phyloP scores from a whole-genome alignment of 1,139 yeast species.

The Scheffersomyces segobiensis region DNA sequence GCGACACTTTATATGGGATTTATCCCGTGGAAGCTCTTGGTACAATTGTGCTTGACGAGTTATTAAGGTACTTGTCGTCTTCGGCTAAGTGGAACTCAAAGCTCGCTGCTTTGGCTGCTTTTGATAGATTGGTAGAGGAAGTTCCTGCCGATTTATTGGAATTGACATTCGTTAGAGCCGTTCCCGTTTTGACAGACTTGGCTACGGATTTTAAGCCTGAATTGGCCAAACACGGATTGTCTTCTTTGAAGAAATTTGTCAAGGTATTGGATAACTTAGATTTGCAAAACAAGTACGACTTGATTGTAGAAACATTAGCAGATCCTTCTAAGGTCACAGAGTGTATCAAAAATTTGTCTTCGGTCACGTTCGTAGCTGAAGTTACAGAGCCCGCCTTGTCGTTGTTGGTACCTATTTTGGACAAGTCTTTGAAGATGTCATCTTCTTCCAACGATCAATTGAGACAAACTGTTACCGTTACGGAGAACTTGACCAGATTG shows the following conservation, averaged over 20 bases:
- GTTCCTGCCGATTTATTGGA: conserved; percentile 87
- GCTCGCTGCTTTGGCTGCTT: conserved; percentile 69
- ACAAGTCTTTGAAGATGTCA: conserved; percentile 83
- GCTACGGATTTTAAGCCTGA: conserved; percentile 97
- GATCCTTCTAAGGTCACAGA: conserved; percentile 87
- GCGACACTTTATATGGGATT: conserved; percentile 65
- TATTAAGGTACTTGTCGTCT: conserved; percentile 65
- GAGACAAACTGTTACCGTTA: conserved; percentile 94
- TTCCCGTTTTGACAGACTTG: conserved; percentile 85
- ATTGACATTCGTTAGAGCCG: conserved; percentile 70
- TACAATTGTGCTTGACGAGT: conserved; percentile 60
- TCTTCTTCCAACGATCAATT: conserved; percentile 93
- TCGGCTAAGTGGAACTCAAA: conserved; percentile 96
- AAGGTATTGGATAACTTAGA: conserved; percentile 89
- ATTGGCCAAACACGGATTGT: conserved; percentile 80
- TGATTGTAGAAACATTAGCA: conserved; percentile 85
- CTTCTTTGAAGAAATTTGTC: conserved; percentile 70
- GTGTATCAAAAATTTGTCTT: conserved; percentile 85
- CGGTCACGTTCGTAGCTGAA: conserved; percentile 97
- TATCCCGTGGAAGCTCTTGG: conserved; percentile 83
- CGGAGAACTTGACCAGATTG: conserved; percentile 92
- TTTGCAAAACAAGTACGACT: conserved; percentile 79
- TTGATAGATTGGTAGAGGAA: conserved; percentile 75
- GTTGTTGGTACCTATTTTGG: conserved; percentile 86
- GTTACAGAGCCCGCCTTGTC: conserved; percentile 96